Evolutionary conservation across 257 asterid genomes (phyloP).

Genomic region (Petunia secreta): DNA sequence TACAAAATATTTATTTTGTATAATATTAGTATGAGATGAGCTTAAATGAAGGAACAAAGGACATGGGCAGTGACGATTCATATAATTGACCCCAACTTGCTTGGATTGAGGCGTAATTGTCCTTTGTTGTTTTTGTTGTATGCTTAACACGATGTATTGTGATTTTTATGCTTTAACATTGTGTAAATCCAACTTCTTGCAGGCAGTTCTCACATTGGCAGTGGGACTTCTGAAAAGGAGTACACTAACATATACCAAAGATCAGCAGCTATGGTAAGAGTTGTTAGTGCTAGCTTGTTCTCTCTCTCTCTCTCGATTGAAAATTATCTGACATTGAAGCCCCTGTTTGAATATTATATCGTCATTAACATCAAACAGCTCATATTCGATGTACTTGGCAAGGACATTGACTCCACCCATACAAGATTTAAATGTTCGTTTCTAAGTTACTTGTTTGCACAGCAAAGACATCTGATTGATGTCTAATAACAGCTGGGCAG

Average conservation of each 20-base stretch:
- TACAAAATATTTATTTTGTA: too few species aligned
- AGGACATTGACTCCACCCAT: neutral
- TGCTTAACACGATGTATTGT: too few species aligned
- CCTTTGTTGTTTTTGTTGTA: too few species aligned
- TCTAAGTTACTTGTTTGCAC: neutral
- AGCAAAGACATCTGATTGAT: neutral
- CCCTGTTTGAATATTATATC: neutral
- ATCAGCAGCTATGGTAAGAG: constrained; percentile 56
- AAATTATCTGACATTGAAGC: neutral
- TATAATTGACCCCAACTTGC: too few species aligned
- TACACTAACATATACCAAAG: constrained; percentile 37
- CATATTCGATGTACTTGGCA: neutral
- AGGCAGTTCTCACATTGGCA: constrained; percentile 60
- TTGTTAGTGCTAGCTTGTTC: neutral
- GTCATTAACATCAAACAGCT: constrained; percentile 5
- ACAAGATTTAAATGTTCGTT: too few species aligned
- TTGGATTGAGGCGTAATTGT: too few species aligned
- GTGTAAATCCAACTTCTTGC: constrained; percentile 30
- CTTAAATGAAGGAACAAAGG: too few species aligned
- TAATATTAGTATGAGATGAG: too few species aligned
- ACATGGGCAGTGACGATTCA: too few species aligned
- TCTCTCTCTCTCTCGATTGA: neutral
- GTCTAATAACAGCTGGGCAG: neutral
- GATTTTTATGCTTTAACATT: constrained; percentile 1
- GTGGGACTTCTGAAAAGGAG: constrained; percentile 45